These are phyloP conservation scores for Leishmania mexicana DNA, from an alignment of 208 protist species.

Conservation along the genomic window DNA sequence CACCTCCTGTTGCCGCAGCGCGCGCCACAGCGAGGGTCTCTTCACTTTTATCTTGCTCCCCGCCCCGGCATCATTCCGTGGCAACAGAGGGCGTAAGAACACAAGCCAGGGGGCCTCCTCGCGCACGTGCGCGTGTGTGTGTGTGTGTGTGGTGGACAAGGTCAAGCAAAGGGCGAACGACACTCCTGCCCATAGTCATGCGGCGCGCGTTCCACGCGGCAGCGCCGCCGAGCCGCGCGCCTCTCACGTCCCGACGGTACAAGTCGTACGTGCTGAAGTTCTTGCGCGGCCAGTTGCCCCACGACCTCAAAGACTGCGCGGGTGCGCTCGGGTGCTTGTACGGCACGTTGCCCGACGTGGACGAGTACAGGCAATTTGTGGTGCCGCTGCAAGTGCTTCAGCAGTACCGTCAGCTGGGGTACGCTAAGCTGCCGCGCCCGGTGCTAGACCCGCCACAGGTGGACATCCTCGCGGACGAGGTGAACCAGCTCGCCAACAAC, in stretches of 20 bases:
- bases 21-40: neutral
- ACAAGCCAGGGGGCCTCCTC: neutral
- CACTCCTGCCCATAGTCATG: neutral
- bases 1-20: neutral
- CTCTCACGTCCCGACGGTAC: slow-evolving; percentile 22
- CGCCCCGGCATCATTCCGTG: neutral
- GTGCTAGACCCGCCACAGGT: slow-evolving; percentile 72
- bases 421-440: slow-evolving; percentile 66
- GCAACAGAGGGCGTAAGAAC: neutral
- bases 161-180: neutral
- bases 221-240: neutral
- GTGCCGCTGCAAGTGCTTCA: slow-evolving; percentile 62
- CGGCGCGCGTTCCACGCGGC: slow-evolving; percentile 2
- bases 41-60: neutral
- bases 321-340: slow-evolving; percentile 85
- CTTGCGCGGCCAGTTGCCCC: slow-evolving; percentile 70
- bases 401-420: slow-evolving; percentile 80
- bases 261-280: slow-evolving; percentile 89
- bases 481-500: slow-evolving; percentile 83
- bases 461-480: slow-evolving; percentile 82
- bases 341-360: slow-evolving; percentile 79
- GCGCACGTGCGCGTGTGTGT: neutral
- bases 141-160: neutral
- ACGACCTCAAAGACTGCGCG: slow-evolving; percentile 84
- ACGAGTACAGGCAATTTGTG: slow-evolving; percentile 86